phyloP scores from a whole-genome alignment of 2,329 filamentous ascomycete genomes.

The Alternaria metachromatica region DNA sequence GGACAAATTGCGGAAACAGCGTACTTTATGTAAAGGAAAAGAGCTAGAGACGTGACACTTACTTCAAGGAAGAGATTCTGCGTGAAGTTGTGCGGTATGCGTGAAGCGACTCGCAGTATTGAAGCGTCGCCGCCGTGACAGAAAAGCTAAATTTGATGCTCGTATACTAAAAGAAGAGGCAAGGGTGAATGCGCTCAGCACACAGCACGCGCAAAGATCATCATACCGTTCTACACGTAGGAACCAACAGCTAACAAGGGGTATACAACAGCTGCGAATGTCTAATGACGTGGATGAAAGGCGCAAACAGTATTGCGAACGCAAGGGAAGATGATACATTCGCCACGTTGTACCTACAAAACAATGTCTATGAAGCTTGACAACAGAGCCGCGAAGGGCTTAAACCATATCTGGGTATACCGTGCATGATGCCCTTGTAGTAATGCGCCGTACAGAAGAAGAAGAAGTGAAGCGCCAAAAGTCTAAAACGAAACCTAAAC shows the following conservation, averaged over 20 bases:
- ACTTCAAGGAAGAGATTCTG: neutral
- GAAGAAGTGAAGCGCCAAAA: neutral
- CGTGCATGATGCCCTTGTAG: conserved; percentile 12
- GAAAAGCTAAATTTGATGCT: neutral
- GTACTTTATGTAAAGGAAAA: neutral
- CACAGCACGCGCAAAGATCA: no score
- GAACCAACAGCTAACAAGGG: neutral
- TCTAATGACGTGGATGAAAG: neutral
- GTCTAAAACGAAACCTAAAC: neutral
- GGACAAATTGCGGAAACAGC: neutral
- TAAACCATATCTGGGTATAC: conserved; percentile 19
- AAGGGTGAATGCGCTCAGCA: neutral
- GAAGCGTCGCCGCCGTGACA: neutral
- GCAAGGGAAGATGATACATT: neutral
- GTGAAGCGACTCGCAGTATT: neutral
- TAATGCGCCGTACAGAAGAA: conserved; percentile 9
- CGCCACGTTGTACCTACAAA: conserved; percentile 6
- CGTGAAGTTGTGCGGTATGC: neutral
- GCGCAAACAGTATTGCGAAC: neutral
- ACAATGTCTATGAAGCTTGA: neutral
- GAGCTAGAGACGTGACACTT: neutral
- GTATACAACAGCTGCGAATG: neutral
- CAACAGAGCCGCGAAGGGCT: neutral
- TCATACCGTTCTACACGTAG: neutral
- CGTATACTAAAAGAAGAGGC: neutral